Base-by-base conservation (phyloP, 352 stramenopile genomes). In the Phytophthora rubi region DNA sequence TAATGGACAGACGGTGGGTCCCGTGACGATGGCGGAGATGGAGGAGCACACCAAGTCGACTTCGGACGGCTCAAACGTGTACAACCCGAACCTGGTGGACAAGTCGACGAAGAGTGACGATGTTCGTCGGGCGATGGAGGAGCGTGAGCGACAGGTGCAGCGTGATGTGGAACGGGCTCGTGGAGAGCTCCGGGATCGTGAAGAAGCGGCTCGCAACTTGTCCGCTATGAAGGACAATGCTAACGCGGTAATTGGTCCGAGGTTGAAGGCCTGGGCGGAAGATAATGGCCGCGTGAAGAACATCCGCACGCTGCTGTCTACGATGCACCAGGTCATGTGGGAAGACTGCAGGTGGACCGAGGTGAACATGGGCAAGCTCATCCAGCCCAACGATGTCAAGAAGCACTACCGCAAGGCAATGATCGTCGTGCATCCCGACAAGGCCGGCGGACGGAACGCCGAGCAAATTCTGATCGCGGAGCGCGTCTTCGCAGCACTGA, bases 341-440 rank as follows among this genome's bases (percentile, higher is more conserved):
- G 83, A 95, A 23, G 89, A 86, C 65, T 91, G 80, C 63, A 92
- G 93, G 57, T 98, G 92, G 92, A 77, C 73, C 15, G 88, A 95
- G 60, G 85, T 97, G 16, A 94, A 93, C 76, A 95, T 98, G 89
- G 91, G 86, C 68, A 96, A 97, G 72, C 85, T 98, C n/a, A 83
- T 98, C 26, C 77, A 90, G 70, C 91, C 90, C n/a, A 79, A 85
- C 48, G 89, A 96, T 62, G 87, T 97, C n/a, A 97, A 97, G 77
- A 91, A 95, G 71, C 69, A 92, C 66, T 98, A 97, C 73, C 88
- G 90, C 52, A 94, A 95, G 70, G 90, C 92, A 35, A 97, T 98
- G 91, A 92, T 98, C 59, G 87, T 98, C 32, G 92, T 98, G 49
- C 92, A 98, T 62, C 89, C 91, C 9, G 92, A 98, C 80, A 98